Evolutionary conservation across 2,329 filamentous ascomycete species (phyloP), one percentile per base, ranked within the genome.

Genomic region (Talaromyces sp.): DNA sequence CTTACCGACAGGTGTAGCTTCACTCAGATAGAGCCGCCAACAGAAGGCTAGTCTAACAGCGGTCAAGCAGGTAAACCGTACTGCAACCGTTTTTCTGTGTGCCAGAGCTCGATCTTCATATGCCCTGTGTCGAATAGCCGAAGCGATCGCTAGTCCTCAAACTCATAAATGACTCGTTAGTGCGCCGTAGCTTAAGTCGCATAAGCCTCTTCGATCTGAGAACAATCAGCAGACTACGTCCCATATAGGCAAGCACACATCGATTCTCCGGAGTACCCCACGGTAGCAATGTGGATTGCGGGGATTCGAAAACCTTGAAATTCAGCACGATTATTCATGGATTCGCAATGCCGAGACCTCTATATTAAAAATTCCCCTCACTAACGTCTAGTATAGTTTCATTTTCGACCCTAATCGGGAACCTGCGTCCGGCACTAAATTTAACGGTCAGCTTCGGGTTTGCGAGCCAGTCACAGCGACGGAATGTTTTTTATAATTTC

Each of bases 351-450:
- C 52, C 33, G 52, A 39, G n/a, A n/a, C 48, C n/a, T 56, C n/a
- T 19, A 37, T 31, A 35, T 37, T 37, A 33, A 54, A 52, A 33
- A 54, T 19, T 6, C 14, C 13, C 16, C 50, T 22, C 39, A 56
- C 5, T 35, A 39, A 31, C 5, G 48, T 14, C 48, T 16, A 2
- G n/a, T n/a, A 56, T 56, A 14, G 52, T 11, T 37, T 37, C 52
- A 37, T 14, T 39, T 14, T 24, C 2, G 8, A n/a, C 22, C 52
- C 33, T 14, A 56, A 14, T 56, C 16, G 33, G 52, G 31, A 54
- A 37, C 33, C 52, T 24, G 52, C 52, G 52, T 56, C 52, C 52
- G 52, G 33, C 52, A 37, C 52, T 56, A 56, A 56, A 14, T 13
- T 37, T 39, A 13, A 9, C 52, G 19, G n/a, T 56, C 37, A 56